These are phyloP conservation scores for Entomortierella parvispora DNA, from an alignment of 192 early-diverging fungal species.

Conservation along the genomic window DNA sequence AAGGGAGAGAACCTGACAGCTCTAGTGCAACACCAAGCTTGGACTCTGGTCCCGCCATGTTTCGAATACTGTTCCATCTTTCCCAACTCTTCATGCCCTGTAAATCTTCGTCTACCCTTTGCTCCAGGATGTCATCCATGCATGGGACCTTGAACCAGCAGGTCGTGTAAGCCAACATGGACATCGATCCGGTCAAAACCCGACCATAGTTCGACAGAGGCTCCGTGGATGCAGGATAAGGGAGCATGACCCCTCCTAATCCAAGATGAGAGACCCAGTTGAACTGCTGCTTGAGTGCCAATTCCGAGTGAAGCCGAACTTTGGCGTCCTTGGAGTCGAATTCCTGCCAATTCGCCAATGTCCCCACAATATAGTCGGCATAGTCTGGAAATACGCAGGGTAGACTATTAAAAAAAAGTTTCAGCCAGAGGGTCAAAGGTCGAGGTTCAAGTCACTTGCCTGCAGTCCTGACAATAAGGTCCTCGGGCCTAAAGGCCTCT, in stretches of 20 bases:
- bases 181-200: constrained; percentile 50
- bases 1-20: constrained; percentile 59
- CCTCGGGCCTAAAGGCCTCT: constrained; percentile 53
- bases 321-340: constrained; percentile 60
- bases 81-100: constrained; percentile 68
- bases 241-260: constrained; percentile 65
- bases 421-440: too few species aligned
- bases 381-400: constrained; percentile 3
- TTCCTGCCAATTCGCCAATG: constrained; percentile 63
- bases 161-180: constrained; percentile 18
- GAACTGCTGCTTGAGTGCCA: constrained; percentile 70
- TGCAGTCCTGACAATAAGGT: constrained; percentile 59
- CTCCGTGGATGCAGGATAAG: constrained; percentile 40
- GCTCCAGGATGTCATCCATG: constrained; percentile 58
- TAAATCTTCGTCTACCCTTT: constrained; percentile 7
- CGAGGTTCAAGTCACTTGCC: constrained; percentile 36
- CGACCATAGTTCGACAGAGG: constrained; percentile 69
- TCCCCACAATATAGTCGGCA: constrained; percentile 56
- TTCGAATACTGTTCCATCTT: constrained; percentile 82
- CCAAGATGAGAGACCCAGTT: constrained; percentile 80
- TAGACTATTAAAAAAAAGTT: background rate
- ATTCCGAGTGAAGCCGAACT: constrained; percentile 66
- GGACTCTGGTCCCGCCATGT: constrained; percentile 72
- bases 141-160: constrained; percentile 45
- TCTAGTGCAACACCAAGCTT: constrained; percentile 76